These are phyloP conservation scores for Scutellaria barbata DNA, from an alignment of 257 asterid species.

Conservation along the genomic window DNA sequence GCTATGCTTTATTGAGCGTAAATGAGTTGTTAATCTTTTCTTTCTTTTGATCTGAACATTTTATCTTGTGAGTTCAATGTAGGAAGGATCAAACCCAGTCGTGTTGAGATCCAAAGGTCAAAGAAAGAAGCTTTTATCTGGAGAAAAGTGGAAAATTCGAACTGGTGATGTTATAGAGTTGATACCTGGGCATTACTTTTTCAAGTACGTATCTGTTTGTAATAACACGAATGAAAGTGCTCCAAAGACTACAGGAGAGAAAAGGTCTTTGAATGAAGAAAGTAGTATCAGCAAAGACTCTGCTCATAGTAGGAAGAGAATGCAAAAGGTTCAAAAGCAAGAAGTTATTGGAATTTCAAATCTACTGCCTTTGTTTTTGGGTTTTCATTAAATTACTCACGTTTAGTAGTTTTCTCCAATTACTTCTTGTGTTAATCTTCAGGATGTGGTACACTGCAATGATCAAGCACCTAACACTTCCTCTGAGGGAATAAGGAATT, in stretches of 20 bases:
- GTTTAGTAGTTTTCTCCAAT: conserved; percentile 23
- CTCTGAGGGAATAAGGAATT: conserved; percentile 56
- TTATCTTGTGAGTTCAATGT: conserved; percentile 40
- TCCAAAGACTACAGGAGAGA: conserved; percentile 39
- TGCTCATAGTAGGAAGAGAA: conserved; percentile 53
- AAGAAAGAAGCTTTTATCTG: conserved; percentile 74
- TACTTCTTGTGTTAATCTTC: conserved; percentile 31
- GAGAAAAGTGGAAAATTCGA: conserved; percentile 62
- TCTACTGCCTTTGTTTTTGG: conserved; percentile 36
- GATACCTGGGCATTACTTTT: conserved; percentile 86
- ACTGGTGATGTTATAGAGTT: conserved; percentile 78
- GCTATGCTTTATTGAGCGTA: background rate
- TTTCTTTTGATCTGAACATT: conserved; percentile 12
- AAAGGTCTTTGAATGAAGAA: conserved; percentile 61
- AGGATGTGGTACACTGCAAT: conserved; percentile 38
- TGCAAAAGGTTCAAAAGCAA: conserved; percentile 49
- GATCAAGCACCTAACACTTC: conserved; percentile 36
- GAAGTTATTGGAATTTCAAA: conserved; percentile 36
- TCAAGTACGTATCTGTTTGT: conserved; percentile 61
- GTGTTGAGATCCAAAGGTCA: conserved; percentile 63
- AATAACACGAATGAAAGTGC: conserved; percentile 38
- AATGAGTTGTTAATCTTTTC: conserved; percentile 1
- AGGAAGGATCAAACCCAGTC: conserved; percentile 92
- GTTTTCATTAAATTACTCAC: background rate
- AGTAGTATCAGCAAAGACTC: conserved; percentile 42